A percentile compares a stretch with the other conserved stretches of the same genome.
These are phyloP conservation scores for Mortierella claussenii DNA, from an alignment of 192 early-diverging fungal genomes.

Conservation along the genomic window DNA sequence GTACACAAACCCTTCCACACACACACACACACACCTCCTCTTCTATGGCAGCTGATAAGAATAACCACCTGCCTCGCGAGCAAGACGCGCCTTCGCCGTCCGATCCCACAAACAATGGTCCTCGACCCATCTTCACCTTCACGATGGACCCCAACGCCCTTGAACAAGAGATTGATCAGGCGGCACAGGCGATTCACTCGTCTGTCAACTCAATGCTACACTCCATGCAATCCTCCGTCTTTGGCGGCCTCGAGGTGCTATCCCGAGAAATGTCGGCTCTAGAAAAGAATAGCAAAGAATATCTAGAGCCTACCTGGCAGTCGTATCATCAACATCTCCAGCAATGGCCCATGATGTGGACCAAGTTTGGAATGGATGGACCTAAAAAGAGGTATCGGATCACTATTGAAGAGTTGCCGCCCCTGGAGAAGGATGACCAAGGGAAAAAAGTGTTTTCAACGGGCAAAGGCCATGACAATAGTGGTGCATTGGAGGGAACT, in stretches of 20 bases:
- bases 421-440: conserved; percentile 12
- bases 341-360: conserved; percentile 21
- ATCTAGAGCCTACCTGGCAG: conserved; percentile 6
- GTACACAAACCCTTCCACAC: no score
- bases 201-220: conserved; percentile 37
- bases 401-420: conserved; percentile 43
- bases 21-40: background rate
- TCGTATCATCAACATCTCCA: conserved; percentile 5
- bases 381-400: conserved; percentile 47
- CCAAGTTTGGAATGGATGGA: conserved; percentile 22
- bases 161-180: conserved; percentile 41
- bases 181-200: conserved; percentile 35
- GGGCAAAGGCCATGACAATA: background rate
- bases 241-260: conserved; percentile 43
- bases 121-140: conserved; percentile 27
- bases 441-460: background rate
- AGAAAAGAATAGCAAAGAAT: conserved; percentile 22
- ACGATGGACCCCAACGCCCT: conserved; percentile 44
- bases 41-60: background rate
- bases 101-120: background rate
- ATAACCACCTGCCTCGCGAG: background rate
- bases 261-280: conserved; percentile 34
- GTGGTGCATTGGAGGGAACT: background rate
- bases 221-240: conserved; percentile 47
- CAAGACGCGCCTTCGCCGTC: background rate